Base-by-base conservation (phyloP, 2,329 filamentous ascomycete genomes). In the Claviceps purpurea region DNA sequence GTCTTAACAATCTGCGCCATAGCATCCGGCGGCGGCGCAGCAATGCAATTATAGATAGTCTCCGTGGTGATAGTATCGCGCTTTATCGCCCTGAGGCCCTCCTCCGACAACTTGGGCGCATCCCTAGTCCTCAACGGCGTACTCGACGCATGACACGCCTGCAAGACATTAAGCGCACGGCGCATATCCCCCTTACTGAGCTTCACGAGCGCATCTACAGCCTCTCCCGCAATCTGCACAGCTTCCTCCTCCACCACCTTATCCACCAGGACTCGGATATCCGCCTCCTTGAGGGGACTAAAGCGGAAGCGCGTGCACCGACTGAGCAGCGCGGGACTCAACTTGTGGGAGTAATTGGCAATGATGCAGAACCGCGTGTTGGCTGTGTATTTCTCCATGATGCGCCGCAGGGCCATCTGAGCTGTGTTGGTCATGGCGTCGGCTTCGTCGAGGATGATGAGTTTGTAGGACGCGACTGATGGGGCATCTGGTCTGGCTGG, bases 401-500 rank as follows among this genome's bases (percentile, higher is more conserved):
- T 97, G 47, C 93, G 77, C 56, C 93, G 81, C 52, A 98, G 74
- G 0, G 93, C 93, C 91, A 98, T 98, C 70, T 98, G 93, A 5
- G 93, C 93, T 0, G 91, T 94, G 51, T 88, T 86, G n/a, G 93
- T 98, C 93, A 98, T 98, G 51, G 93, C 93, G 67, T 98, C 93
- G n/a, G 93, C 93, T 73, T 98, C 93, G 68, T 98, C 93, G 4
- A 98, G 80, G 52, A 98, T 88, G 64, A 98, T 97, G 59, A 98
- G 81, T 73, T 98, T 98, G 75, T 86, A 98, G 3, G 45, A 47
- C n/a, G 30, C 30, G 30, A 34, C 30, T 11, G 30, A 34, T 34
- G 43, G 24, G 16, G 43, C 24, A 30, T 46, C 24, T 30, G 45
- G n/a, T 30, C 24, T 18, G 24, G 24, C 43, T 18, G 43, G 30